phyloP scores from a whole-genome alignment of 768 basidiomycete species.

The Gymnopilus junonius region DNA sequence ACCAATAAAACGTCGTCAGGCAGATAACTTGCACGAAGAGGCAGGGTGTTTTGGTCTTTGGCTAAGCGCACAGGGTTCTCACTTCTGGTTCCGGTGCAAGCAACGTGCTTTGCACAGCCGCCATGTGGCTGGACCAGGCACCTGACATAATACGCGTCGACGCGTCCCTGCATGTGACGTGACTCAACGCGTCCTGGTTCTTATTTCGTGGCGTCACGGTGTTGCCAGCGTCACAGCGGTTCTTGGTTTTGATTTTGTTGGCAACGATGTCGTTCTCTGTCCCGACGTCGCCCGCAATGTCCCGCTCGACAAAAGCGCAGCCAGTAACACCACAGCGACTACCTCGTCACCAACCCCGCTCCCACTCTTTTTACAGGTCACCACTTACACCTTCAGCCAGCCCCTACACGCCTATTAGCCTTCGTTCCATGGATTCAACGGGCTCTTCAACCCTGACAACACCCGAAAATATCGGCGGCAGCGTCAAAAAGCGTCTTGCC shows the following conservation, averaged over 20 bases:
- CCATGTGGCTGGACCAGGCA: not conserved
- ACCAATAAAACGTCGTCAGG: too few species aligned
- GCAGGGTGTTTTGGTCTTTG: too few species aligned
- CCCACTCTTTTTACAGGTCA: slow-evolving; percentile 55
- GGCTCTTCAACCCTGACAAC: slow-evolving; percentile 62
- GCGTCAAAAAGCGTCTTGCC: slow-evolving; percentile 43
- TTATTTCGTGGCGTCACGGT: slow-evolving; percentile 24
- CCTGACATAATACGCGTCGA: slow-evolving; percentile 12
- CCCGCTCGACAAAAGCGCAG: slow-evolving; percentile 43
- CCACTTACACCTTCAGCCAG: slow-evolving; percentile 64
- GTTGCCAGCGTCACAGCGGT: slow-evolving; percentile 25
- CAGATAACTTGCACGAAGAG: too few species aligned
- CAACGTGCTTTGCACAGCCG: not conserved
- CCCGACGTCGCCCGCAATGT: slow-evolving; percentile 50
- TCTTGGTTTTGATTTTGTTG: slow-evolving; percentile 27
- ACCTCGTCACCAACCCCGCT: slow-evolving; percentile 48
- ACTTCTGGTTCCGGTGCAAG: too few species aligned
- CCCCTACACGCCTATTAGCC: slow-evolving; percentile 73
- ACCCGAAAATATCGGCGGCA: slow-evolving; percentile 50
- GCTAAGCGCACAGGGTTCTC: too few species aligned
- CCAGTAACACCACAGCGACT: slow-evolving; percentile 73
- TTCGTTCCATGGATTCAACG: slow-evolving; percentile 62
- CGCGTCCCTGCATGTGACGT: slow-evolving; percentile 28
- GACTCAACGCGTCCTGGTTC: slow-evolving; percentile 28
- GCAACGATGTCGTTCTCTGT: slow-evolving; percentile 43